Evolutionary conservation across 2,329 filamentous ascomycete genomes (phyloP).

Genomic region (Fusarium oligoseptatum): DNA sequence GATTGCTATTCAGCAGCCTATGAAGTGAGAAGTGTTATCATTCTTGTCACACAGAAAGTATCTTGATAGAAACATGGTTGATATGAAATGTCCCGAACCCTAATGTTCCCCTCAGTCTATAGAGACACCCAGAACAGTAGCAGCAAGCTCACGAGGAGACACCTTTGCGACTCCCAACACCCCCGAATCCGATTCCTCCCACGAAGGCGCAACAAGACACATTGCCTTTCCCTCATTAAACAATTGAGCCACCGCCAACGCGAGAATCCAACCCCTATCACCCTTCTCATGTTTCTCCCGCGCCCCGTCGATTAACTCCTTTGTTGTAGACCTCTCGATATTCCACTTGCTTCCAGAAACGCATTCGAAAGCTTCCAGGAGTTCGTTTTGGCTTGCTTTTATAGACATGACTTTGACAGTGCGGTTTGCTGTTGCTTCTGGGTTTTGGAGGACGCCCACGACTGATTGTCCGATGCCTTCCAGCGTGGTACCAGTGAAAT

Average conservation of each 20-base stretch:
- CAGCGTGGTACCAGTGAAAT: slow-evolving; percentile 27
- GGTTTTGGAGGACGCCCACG: slow-evolving; percentile 23
- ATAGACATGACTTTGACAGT: slow-evolving; percentile 29
- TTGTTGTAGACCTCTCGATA: slow-evolving; percentile 4
- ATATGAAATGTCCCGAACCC: neutral
- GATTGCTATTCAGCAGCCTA: neutral
- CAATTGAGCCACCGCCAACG: slow-evolving; percentile 29
- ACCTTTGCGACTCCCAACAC: slow-evolving; percentile 12
- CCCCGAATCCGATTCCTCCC: slow-evolving; percentile 28
- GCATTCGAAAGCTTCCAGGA: slow-evolving; percentile 17
- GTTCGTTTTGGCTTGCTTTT: slow-evolving; percentile 29
- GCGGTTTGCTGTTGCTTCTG: slow-evolving; percentile 23
- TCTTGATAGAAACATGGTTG: neutral
- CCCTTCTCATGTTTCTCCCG: slow-evolving; percentile 13
- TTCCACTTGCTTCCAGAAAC: slow-evolving; percentile 13
- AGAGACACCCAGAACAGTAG: slow-evolving; percentile 1
- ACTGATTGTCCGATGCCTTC: slow-evolving; percentile 33
- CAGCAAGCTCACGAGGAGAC: slow-evolving; percentile 3
- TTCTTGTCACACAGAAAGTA: neutral
- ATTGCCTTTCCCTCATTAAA: slow-evolving; percentile 12
- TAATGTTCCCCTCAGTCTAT: neutral
- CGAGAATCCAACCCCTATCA: slow-evolving; percentile 25
- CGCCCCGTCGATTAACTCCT: slow-evolving; percentile 19
- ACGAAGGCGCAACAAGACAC: slow-evolving; percentile 15
- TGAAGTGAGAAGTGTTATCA: neutral